Percentiles rank a stretch among this genome's conserved stretches.
These are phyloP conservation scores for Scenedesmus sp. DNA, from an alignment of 163 green algal genomes.

Conservation along the genomic window DNA sequence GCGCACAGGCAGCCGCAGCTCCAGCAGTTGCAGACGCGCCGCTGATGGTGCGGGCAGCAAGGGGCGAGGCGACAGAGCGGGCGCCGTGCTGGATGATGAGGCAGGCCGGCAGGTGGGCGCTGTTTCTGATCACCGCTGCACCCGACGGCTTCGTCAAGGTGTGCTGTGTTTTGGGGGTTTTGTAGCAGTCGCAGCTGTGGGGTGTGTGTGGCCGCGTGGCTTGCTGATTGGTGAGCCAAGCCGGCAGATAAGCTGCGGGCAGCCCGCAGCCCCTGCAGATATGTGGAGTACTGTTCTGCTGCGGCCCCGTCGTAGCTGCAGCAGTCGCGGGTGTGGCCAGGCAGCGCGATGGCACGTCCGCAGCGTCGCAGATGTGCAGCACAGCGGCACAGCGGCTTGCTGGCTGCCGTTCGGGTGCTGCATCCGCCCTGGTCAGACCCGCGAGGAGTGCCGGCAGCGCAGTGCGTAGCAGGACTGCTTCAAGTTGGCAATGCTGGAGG, in stretches of 20 bases:
- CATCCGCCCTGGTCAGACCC: neutral
- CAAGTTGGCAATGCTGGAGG: too few relatives aligned
- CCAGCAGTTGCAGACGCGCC: conserved; percentile 61
- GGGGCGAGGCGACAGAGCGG: conserved; percentile 88
- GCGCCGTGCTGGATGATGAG: conserved; percentile 98
- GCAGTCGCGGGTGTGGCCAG: neutral
- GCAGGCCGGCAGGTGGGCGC: conserved; percentile 74
- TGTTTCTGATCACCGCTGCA: neutral
- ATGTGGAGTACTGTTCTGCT: neutral
- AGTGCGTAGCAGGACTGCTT: too few relatives aligned
- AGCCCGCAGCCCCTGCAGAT: too few relatives aligned
- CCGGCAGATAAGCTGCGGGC: too few relatives aligned
- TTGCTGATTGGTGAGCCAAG: neutral
- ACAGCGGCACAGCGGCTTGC: neutral
- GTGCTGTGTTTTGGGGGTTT: neutral
- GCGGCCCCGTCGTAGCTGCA: neutral
- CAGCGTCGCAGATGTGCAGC: neutral
- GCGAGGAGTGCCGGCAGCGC: neutral
- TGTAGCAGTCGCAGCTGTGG: neutral
- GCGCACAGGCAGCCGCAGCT: conserved; percentile 41
- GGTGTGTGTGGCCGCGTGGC: neutral
- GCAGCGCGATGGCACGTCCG: too few relatives aligned
- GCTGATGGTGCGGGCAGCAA: conserved; percentile 89
- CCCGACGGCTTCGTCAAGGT: neutral
- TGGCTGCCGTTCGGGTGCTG: neutral